Evolutionary conservation across 306 rosid species (phyloP), one percentile per base, ranked within the genome.

Genomic region (Lotus japonicus): DNA sequence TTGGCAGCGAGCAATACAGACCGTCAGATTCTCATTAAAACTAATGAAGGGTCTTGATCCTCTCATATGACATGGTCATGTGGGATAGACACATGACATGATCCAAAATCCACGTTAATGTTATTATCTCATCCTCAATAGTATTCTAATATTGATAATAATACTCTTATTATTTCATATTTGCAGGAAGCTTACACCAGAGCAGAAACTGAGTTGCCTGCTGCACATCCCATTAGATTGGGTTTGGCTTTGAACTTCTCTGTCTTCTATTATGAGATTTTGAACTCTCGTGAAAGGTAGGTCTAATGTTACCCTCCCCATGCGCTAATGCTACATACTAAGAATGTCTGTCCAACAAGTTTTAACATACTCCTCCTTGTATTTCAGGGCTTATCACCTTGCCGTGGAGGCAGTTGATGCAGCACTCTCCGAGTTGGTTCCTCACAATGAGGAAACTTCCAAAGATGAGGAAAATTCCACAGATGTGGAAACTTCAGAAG

Each of bases 271-370:
- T 88, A 84, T 62, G 95, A 88, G 64, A 88, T 88, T 72, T 80
- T 84, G 65, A 86, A 85, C 76, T 88, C 89, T 58, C 77, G 89
- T 39, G 95, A 88, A 77, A 82, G 95, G 91, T 84, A n/a, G n/a
- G n/a, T n/a, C n/a, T n/a, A n/a, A n/a, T n/a, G n/a, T n/a, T n/a
- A n/a, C n/a, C n/a, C n/a, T n/a, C n/a, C n/a, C n/a, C n/a, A n/a
- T n/a, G n/a, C n/a, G 26, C 55, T 26, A 58, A 15, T 38, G 41
- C 21, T 45, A 79, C n/a, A n/a, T n/a, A n/a, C n/a, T n/a, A n/a
- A n/a, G n/a, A n/a, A n/a, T n/a, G 45, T 43, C 13, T 5, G 41
- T 58, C 54, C 33, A 45, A 41, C 19, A 28, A 26, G 6, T 75
- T 65, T 73, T 31, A 5, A 0, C 5, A 28, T 46, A 48, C 51